Conservation (phyloP, 352 stramenopile genomes). For the Aphanomyces stellatus region DNA sequence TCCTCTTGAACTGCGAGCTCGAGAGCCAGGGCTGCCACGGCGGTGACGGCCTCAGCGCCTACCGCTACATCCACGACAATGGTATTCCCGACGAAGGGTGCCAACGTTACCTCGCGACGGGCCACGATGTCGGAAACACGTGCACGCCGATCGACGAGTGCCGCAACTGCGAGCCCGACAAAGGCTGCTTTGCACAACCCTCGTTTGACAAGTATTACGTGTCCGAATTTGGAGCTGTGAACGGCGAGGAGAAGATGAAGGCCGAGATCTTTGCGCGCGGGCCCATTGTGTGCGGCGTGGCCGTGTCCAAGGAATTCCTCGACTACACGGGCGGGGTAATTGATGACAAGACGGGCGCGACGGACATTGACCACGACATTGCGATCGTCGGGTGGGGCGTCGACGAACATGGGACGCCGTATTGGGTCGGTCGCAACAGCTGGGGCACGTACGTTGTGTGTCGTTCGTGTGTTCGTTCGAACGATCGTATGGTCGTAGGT, state of each 20-base stretch:
- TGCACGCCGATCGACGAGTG: conserved; percentile 87
- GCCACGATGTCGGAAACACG: conserved; percentile 83
- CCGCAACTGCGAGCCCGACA: conserved; percentile 81
- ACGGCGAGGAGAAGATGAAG: conserved; percentile 91
- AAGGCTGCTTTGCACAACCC: conserved; percentile 83
- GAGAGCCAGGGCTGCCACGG: conserved; percentile 88
- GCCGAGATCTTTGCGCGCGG: conserved; percentile 94
- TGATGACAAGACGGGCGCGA: conserved; percentile 79
- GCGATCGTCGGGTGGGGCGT: conserved; percentile 94
- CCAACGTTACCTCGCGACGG: conserved; percentile 88
- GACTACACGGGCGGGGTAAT: conserved; percentile 93
- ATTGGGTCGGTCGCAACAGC: conserved; percentile 96
- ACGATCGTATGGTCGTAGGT: too few relatives aligned
- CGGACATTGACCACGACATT: conserved; percentile 85
- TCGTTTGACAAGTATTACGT: conserved; percentile 94
- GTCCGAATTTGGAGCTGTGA: conserved; percentile 89
- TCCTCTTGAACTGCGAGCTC: conserved; percentile 84
- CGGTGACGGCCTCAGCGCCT: conserved; percentile 86
- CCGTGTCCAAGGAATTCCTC: conserved; percentile 80
- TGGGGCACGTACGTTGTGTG: conserved; percentile 72
- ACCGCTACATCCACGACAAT: conserved; percentile 88
- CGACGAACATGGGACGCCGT: conserved; percentile 71
- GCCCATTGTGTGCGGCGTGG: conserved; percentile 90
- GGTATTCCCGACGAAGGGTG: conserved; percentile 93
- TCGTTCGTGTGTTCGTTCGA: neutral